These are phyloP conservation scores for Phytophthora foliorum DNA, from an alignment of 352 stramenopile species.

Conservation along the genomic window DNA sequence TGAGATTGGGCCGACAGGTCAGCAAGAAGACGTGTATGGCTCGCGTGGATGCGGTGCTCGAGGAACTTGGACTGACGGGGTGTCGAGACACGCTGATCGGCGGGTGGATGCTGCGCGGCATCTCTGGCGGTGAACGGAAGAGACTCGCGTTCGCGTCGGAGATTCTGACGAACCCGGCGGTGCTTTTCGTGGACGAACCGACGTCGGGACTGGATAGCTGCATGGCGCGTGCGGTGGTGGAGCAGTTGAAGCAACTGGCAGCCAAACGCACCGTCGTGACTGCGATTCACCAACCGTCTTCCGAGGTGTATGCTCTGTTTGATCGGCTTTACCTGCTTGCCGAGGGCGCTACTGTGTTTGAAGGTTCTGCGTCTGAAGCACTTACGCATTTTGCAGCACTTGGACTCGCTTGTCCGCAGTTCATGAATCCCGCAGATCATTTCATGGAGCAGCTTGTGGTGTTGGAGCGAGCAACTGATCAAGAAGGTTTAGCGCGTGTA, in stretches of 20 bases:
- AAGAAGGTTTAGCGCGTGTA: conserved; percentile 35
- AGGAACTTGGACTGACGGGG: conserved; percentile 51
- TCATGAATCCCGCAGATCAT: conserved; percentile 56
- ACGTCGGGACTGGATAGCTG: conserved; percentile 63
- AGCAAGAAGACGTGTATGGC: conserved; percentile 24
- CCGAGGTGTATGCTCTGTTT: conserved; percentile 52
- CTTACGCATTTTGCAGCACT: conserved; percentile 46
- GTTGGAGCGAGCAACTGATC: conserved; percentile 44
- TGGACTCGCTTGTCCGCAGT: conserved; percentile 46
- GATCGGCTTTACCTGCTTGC: conserved; percentile 50
- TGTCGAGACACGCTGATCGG: conserved; percentile 63
- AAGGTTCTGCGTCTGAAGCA: conserved; percentile 39
- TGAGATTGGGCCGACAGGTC: conserved; percentile 62
- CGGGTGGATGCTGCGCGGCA: conserved; percentile 54
- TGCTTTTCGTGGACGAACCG: conserved; percentile 87
- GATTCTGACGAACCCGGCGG: conserved; percentile 73
- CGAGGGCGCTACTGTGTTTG: conserved; percentile 46
- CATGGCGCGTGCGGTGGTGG: conserved; percentile 56
- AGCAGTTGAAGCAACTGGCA: conserved; percentile 67
- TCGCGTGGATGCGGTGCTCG: conserved; percentile 52
- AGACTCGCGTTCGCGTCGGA: conserved; percentile 82
- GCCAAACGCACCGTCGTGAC: conserved; percentile 80
- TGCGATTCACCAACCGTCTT: conserved; percentile 88
- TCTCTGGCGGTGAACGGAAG: conserved; percentile 85
- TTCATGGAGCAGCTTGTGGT: conserved; percentile 64